Conservation (phyloP, 2,329 filamentous ascomycete species). For the Cladosporium sp. region DNA sequence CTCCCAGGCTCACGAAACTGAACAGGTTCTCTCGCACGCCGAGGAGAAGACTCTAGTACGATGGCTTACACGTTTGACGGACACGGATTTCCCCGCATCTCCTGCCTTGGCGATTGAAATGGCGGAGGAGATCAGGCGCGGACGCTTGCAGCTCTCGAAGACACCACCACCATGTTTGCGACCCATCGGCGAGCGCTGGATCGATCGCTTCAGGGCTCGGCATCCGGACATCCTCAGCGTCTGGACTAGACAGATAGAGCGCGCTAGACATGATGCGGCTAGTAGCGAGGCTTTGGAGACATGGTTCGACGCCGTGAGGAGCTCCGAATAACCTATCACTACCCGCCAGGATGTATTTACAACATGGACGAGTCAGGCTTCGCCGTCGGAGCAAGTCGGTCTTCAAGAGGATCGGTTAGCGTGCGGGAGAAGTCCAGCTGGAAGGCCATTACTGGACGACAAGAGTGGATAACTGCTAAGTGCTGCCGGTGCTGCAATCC, state of each 20-base stretch:
- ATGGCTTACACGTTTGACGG: conserved; percentile 9
- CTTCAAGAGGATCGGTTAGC: conserved; percentile 11
- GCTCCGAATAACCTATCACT: conserved; percentile 4
- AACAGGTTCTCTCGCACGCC: conserved; percentile 11
- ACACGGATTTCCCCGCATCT: conserved; percentile 8
- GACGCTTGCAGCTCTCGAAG: conserved; percentile 5
- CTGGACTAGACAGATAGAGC: conserved; percentile 12
- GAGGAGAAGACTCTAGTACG: conserved; percentile 10
- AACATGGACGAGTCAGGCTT: conserved; percentile 14
- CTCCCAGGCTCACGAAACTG: conserved; percentile 4
- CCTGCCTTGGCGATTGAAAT: conserved; percentile 13
- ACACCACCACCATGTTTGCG: not conserved
- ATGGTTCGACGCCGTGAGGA: conserved; percentile 14
- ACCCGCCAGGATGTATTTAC: not conserved
- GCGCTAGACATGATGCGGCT: conserved; percentile 1
- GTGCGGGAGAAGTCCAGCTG: conserved; percentile 11
- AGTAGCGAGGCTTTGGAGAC: conserved; percentile 7
- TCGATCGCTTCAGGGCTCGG: conserved; percentile 3
- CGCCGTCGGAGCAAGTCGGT: conserved; percentile 6
- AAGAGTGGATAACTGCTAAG: conserved; percentile 16
- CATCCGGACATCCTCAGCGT: conserved; percentile 5
- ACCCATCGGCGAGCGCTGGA: conserved; percentile 12
- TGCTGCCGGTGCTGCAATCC: conserved; percentile 7
- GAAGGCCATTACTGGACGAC: conserved; percentile 11
- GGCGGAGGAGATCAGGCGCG: conserved; percentile 11